Conservation (phyloP, 345 rosid genomes). For the Luvunga scandens region DNA sequence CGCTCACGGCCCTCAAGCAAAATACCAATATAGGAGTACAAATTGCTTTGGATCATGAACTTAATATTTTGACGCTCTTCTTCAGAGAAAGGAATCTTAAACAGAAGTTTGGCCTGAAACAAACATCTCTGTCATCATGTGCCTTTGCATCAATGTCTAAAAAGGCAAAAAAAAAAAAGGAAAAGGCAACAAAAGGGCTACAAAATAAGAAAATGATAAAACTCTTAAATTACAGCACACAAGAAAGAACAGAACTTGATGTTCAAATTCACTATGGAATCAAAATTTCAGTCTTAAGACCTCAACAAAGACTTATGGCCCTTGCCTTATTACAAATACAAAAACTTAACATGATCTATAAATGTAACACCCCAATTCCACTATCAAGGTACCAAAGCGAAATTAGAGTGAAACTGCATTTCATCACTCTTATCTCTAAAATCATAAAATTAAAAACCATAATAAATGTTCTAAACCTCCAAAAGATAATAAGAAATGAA, state of each 20-base stretch:
- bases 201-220: not conserved
- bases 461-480: no score
- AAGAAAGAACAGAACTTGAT: not conserved
- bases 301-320: not conserved
- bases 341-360: not conserved
- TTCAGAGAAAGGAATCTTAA: conserved; percentile 69
- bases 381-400: no score
- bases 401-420: no score
- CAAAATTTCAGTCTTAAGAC: not conserved
- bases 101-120: conserved; percentile 76
- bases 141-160: not conserved
- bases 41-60: conserved; percentile 69
- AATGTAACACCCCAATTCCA: no score
- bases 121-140: conserved; percentile 2
- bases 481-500: no score
- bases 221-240: not conserved
- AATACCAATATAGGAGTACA: conserved; percentile 67
- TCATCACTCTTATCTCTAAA: no score
- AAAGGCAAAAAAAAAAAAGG: not conserved
- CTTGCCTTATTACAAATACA: not conserved
- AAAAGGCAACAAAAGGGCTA: not conserved
- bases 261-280: not conserved
- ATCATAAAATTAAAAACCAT: no score
- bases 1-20: conserved; percentile 64
- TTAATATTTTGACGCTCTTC: conserved; percentile 70